phyloP scores from a whole-genome alignment of 768 basidiomycete genomes.

The Hydnum rufescens region DNA sequence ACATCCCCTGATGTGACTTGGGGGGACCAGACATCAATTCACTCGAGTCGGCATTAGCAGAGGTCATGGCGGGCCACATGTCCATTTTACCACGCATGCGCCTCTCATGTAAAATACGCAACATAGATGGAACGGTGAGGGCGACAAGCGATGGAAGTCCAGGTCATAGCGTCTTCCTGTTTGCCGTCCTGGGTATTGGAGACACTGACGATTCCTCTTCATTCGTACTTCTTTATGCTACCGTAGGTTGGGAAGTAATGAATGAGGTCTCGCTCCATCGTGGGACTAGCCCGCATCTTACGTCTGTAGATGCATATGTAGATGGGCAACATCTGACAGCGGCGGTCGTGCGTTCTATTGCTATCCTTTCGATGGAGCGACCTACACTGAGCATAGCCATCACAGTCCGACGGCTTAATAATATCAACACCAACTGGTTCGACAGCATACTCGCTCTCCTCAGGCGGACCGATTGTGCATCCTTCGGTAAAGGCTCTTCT shows the following conservation, averaged over 20 bases:
- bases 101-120: conserved; percentile 47
- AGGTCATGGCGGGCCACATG: conserved; percentile 58
- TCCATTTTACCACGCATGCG: conserved; percentile 82
- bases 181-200: neutral
- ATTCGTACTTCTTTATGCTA: too few species aligned
- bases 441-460: conserved; percentile 88
- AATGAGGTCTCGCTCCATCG: conserved; percentile 89
- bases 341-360: conserved; percentile 50
- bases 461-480: conserved; percentile 91
- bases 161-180: neutral
- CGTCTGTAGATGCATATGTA: conserved; percentile 83
- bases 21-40: conserved; percentile 74
- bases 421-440: conserved; percentile 93
- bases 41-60: conserved; percentile 58
- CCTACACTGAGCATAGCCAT: neutral
- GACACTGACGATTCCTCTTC: neutral
- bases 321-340: conserved; percentile 92
- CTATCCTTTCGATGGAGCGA: neutral
- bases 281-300: conserved; percentile 77
- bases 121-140: conserved; percentile 26
- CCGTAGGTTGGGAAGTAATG: conserved; percentile 87
- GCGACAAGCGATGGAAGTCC: conserved; percentile 33
- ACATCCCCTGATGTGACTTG: conserved; percentile 3
- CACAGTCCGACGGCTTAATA: conserved; percentile 79
- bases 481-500: conserved; percentile 80